Evolutionary conservation across 176 grass and related monocot species (phyloP), one percentile per base, ranked within the genome.

Genomic region (Paspalum vaginatum): DNA sequence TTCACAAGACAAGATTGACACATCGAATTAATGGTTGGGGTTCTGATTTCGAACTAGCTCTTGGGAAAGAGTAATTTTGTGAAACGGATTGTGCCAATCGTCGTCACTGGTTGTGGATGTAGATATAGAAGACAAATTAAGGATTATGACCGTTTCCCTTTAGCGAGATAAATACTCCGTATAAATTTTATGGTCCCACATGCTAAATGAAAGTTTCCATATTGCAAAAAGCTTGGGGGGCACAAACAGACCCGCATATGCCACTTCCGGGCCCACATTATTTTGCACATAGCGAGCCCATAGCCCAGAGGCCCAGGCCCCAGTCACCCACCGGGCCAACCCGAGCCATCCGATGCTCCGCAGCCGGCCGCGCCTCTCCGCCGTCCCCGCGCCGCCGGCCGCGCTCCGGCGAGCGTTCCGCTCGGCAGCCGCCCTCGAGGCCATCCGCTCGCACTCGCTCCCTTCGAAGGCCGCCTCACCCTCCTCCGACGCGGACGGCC

Each of bases 371-470:
- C 78, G 61, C 76, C 27, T 39, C 32, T 2, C 21, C 26, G 43
- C 37, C 20, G 13, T 39, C 40, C 5, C 45, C 49, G 63, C 67
- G 70, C 27, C 53, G 77, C 8, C 72, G 16, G 8, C 48, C 70
- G 44, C 0, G 14, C 70, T 55, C 46, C 84, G 60, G 27, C 86
- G 92, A 79, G 49, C 48, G 43, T 91, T 98, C 85, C 86, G 90
- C 20, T 98, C 95, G 38, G 77, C 80, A 20, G 86, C 81, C 9
- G 76, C 92, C 16, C 72, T 98, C 70, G 84, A 95, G 37, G 88
- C 84, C 75, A 77, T 93, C 66, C 55, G 57, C 70, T 45, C 86
- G 9, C 87, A 83, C 81, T 69, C 69, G 0, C 39, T 21, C 40
- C 52, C 41, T 6, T 12, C 61, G 40, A 65, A 57, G 24, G 13